Conservation (phyloP, 139 green algal species). For the Ettlia oleoabundans region DNA sequence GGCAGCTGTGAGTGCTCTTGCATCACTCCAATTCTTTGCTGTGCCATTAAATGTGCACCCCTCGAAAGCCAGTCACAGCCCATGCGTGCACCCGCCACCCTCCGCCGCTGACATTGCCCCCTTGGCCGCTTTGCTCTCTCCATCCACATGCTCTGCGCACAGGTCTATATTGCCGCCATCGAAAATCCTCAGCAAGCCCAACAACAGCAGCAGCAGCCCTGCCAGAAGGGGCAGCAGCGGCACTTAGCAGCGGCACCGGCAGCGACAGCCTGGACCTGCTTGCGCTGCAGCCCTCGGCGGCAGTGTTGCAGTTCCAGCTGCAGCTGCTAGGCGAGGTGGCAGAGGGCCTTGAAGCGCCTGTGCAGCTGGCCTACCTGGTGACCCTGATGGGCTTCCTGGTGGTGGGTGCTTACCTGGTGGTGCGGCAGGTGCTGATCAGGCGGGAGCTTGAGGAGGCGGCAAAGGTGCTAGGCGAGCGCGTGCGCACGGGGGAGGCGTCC, state of each 20-base stretch:
- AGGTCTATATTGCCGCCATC: background rate
- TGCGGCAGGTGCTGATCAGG: constrained; percentile 94
- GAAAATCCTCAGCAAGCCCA: background rate
- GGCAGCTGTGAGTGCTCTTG: background rate
- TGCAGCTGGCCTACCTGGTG: constrained; percentile 94
- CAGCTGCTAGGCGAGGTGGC: constrained; percentile 51
- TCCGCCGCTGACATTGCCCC: background rate
- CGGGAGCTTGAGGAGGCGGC: constrained; percentile 95
- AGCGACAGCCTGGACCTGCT: background rate
- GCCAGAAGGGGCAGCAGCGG: background rate
- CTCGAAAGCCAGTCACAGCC: too few relatives aligned
- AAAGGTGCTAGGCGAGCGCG: constrained; percentile 95
- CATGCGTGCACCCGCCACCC: background rate
- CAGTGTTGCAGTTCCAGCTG: too few relatives aligned
- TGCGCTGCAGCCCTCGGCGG: background rate
- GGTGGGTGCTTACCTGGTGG: constrained; percentile 90
- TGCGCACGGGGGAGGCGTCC: constrained; percentile 82
- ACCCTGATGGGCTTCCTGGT: constrained; percentile 89
- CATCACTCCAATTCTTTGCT: background rate
- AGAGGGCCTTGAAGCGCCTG: constrained; percentile 85
- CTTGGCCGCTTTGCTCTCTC: background rate
- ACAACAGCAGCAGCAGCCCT: background rate
- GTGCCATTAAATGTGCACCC: background rate
- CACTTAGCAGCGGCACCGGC: background rate
- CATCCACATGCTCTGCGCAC: background rate